Evolutionary conservation across 768 basidiomycete genomes (phyloP), one percentile per base, ranked within the genome.

Genomic region (Daedaleopsis sinensis): DNA sequence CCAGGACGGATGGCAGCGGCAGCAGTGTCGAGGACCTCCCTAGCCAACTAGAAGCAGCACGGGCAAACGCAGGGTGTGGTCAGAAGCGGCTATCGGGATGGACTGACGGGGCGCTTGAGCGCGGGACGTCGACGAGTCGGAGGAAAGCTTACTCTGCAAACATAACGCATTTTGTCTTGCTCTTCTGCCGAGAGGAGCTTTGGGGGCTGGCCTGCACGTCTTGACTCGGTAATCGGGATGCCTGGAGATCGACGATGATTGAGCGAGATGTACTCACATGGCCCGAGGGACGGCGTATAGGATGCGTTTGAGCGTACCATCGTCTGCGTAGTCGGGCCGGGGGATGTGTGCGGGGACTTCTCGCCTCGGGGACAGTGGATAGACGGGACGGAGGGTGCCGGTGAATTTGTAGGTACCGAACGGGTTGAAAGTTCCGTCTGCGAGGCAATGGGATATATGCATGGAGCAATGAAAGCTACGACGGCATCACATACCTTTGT

Each of bases 11-110:
- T 79, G 69, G 88, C 84, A 0, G 95, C 85, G 1, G 96, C 96
- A 18, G 93, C 90, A 58, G 93, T 81, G 73, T 98, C 96, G 21
- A 99, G 83, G n/a, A 99, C 89, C 77, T 99, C 94, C 52, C 97
- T 81, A 5, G 84, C 85, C 65, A 97, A 81, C 97, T 98, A 55
- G 38, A 59, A 46, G 51, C 21, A 49, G 21, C 27, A 56, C n/a
- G 42, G 43, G n/a, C 50, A 56, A 32, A 27, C 44, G 53, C 24
- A 44, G 50, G 47, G 9, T 21, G 52, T 51, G 39, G 63, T 60
- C 59, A 64, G 59, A 64, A 48, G 59, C n/a, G 27, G 24, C 52
- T 24, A 44, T 55, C 32, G 39, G 38, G 24, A 35, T 36, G n/a
- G 38, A 39, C 52, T 62, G 50, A 59, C 39, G 43, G 37, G 57